A percentile compares a stretch with the other conserved stretches of the same genome.
Conservation (phyloP, 345 rosid species). For the Aethionema arabicum region DNA sequence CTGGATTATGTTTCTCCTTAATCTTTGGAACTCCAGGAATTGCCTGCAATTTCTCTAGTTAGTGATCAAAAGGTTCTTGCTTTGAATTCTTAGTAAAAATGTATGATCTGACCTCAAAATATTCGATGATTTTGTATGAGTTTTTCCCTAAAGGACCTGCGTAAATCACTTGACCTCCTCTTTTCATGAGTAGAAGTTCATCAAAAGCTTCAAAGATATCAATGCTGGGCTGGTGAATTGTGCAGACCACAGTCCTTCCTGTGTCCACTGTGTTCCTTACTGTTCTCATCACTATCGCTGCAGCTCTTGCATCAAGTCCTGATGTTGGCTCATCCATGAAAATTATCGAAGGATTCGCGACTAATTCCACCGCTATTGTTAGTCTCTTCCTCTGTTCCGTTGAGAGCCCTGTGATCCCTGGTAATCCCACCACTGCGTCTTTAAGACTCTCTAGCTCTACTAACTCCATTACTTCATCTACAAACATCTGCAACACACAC, state of each 20-base stretch:
- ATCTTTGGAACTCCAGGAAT: conserved; percentile 64
- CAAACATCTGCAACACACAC: conserved; percentile 48
- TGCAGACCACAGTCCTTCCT: conserved; percentile 85
- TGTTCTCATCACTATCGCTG: conserved; percentile 89
- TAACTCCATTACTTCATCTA: conserved; percentile 65
- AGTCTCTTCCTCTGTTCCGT: conserved; percentile 85
- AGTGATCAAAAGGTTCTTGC: neutral
- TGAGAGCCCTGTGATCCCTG: conserved; percentile 72
- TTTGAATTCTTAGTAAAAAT: neutral
- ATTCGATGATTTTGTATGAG: conserved; percentile 68
- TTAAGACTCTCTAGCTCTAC: conserved; percentile 61
- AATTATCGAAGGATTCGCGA: conserved; percentile 81
- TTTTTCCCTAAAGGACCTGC: conserved; percentile 66
- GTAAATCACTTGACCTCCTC: conserved; percentile 85
- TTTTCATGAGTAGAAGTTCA: conserved; percentile 73
- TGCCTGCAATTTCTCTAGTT: conserved; percentile 34
- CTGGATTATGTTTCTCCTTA: conserved; percentile 73
- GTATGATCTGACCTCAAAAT: conserved; percentile 58
- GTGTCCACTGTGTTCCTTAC: conserved; percentile 92
- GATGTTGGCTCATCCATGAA: conserved; percentile 97
- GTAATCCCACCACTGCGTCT: conserved; percentile 66
- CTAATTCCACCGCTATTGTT: conserved; percentile 82
- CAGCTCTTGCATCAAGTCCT: conserved; percentile 88
- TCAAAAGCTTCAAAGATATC: conserved; percentile 92
- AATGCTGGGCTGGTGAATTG: conserved; percentile 84